Percentiles rank a stretch among this genome's conserved stretches.
phyloP scores from a whole-genome alignment of 1,284 basidiomycete species.

The Malassezia globosa region DNA sequence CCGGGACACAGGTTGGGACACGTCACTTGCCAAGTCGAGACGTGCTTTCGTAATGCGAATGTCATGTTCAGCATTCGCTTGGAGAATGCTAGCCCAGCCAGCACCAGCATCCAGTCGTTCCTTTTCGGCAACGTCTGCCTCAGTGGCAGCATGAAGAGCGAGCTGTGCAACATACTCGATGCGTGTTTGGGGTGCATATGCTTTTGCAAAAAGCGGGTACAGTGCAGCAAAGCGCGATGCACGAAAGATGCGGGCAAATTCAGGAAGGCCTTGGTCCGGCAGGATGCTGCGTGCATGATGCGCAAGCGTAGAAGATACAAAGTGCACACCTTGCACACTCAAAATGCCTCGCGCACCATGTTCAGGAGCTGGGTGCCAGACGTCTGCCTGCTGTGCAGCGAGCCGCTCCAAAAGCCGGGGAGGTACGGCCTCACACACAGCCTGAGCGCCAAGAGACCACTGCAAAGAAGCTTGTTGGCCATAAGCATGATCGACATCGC shows the following conservation, averaged over 20 bases:
- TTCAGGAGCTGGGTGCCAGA: background rate
- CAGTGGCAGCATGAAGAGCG: background rate
- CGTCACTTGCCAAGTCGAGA: conserved; percentile 17
- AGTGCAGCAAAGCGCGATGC: conserved; percentile 14
- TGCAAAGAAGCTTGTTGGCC: conserved; percentile 10
- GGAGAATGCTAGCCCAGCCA: conserved; percentile 6
- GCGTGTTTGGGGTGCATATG: background rate
- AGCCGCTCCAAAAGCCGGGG: background rate
- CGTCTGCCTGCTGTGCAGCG: background rate
- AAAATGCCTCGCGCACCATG: background rate
- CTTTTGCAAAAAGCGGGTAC: background rate
- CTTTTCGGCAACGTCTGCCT: conserved; percentile 4
- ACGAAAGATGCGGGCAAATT: conserved; percentile 1
- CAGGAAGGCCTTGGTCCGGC: background rate
- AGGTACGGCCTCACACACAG: background rate
- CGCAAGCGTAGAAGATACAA: conserved; percentile 12
- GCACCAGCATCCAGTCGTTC: conserved; percentile 3
- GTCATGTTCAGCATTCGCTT: conserved; percentile 15
- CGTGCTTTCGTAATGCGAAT: conserved; percentile 5
- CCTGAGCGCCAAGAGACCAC: background rate
- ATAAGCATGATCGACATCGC: conserved; percentile 8
- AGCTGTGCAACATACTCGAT: conserved; percentile 2
- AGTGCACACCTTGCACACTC: background rate
- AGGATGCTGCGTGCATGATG: conserved; percentile 3
- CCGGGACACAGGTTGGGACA: conserved; percentile 16